phyloP scores from a whole-genome alignment of 352 stramenopile genomes.

The Globisporangium recalcitrans region DNA sequence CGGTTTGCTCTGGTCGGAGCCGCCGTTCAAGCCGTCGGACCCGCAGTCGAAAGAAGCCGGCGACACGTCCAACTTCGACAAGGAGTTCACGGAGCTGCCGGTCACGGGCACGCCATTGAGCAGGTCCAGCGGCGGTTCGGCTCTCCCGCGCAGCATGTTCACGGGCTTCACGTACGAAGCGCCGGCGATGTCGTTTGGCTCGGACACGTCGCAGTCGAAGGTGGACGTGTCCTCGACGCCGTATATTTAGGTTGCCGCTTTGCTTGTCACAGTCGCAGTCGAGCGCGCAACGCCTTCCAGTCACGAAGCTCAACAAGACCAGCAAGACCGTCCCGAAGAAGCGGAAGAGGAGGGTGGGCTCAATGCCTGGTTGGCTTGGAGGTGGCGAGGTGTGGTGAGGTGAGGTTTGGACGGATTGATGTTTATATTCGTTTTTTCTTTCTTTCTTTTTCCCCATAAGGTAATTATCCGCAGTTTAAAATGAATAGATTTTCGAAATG shows the following conservation, averaged over 20 bases:
- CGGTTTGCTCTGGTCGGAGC: constrained; percentile 74
- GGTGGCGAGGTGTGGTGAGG: neutral
- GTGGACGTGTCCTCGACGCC: constrained; percentile 76
- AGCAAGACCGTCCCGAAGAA: neutral
- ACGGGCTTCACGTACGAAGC: constrained; percentile 86
- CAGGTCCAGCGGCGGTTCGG: constrained; percentile 50
- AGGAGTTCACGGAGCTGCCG: constrained; percentile 85
- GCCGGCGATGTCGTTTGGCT: constrained; percentile 76
- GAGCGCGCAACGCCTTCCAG: neutral
- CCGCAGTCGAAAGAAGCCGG: constrained; percentile 81
- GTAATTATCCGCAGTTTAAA: constrained; percentile 8
- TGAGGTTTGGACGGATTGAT: no score
- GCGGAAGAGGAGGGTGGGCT: neutral
- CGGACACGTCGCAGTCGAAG: constrained; percentile 85
- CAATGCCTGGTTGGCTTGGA: no score
- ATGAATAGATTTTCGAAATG: constrained; percentile 5
- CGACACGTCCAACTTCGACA: constrained; percentile 89
- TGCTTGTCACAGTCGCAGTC: neutral
- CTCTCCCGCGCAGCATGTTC: constrained; percentile 79
- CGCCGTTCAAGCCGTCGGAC: constrained; percentile 83
- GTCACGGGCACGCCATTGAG: constrained; percentile 77
- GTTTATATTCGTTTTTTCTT: constrained; percentile 36
- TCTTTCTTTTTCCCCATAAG: constrained; percentile 1
- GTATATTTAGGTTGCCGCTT: constrained; percentile 70
- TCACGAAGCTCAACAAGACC: neutral